A percentile compares a stretch with the other conserved stretches of the same genome.
Conservation (phyloP, 371 early-diverging fungal species). For the Mortierella sp. region DNA sequence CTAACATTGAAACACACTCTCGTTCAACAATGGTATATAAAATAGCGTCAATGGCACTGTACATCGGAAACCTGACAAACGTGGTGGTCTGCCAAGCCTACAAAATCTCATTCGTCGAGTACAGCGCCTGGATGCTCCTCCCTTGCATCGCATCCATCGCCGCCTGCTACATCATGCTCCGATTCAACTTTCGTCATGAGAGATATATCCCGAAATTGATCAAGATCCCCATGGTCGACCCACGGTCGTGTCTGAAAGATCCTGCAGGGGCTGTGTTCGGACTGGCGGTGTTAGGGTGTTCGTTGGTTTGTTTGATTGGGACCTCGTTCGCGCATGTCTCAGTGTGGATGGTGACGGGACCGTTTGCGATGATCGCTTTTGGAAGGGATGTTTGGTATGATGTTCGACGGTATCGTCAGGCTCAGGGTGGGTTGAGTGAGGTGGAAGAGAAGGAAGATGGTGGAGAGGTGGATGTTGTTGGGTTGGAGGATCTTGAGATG, state of each 20-base stretch:
- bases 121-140: slow-evolving; percentile 85
- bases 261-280: slow-evolving; percentile 73
- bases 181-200: slow-evolving; percentile 62
- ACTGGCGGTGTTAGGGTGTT: slow-evolving; percentile 61
- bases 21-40: background rate
- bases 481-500: background rate
- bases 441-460: background rate
- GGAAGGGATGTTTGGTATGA: slow-evolving; percentile 66
- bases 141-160: slow-evolving; percentile 75
- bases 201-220: slow-evolving; percentile 65
- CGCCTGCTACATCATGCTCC: slow-evolving; percentile 67
- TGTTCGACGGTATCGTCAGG: slow-evolving; percentile 15
- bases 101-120: slow-evolving; percentile 76
- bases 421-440: too few relatives aligned
- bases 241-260: slow-evolving; percentile 67
- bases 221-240: slow-evolving; percentile 64
- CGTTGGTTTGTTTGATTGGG: slow-evolving; percentile 70
- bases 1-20: background rate
- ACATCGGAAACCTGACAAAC: slow-evolving; percentile 90
- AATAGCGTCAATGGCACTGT: slow-evolving; percentile 83
- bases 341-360: slow-evolving; percentile 80
- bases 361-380: slow-evolving; percentile 71
- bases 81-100: slow-evolving; percentile 87
- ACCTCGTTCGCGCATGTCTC: slow-evolving; percentile 76
- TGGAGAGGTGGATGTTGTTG: background rate